Conservation (phyloP, 805 yeast genomes). For the Monosporozyma aerobia region DNA sequence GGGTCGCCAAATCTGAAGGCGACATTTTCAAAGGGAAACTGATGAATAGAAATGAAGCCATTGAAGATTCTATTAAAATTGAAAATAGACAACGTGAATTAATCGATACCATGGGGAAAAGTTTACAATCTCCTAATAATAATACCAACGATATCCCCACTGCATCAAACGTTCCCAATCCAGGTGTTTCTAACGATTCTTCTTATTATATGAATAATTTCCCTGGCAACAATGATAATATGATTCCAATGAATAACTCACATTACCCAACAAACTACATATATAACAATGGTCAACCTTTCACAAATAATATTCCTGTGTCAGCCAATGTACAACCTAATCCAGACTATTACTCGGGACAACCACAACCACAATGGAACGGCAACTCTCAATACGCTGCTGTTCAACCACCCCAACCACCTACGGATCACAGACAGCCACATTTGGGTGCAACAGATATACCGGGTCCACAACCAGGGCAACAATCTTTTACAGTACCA, state of each 20-base stretch:
- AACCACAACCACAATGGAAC: neutral
- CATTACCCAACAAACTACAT: neutral
- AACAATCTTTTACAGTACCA: neutral
- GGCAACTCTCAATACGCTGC: neutral
- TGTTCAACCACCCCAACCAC: neutral
- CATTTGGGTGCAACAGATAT: neutral
- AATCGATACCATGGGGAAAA: slow-evolving; percentile 12
- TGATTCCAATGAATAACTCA: neutral
- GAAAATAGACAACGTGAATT: slow-evolving; percentile 19
- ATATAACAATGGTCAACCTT: neutral
- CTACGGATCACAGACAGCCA: neutral
- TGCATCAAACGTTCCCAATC: neutral
- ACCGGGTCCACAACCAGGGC: neutral
- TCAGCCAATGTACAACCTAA: neutral
- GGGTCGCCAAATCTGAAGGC: slow-evolving; percentile 1
- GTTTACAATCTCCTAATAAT: slow-evolving; percentile 1
- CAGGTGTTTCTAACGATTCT: neutral
- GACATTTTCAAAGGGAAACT: neutral
- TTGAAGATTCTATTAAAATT: slow-evolving; percentile 1
- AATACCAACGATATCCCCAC: neutral
- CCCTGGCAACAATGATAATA: neutral
- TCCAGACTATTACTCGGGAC: neutral
- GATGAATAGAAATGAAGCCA: neutral
- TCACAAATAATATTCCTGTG: neutral
- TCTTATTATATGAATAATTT: neutral